Conservation (phyloP, 2,329 filamentous ascomycete species). For the Aspergillus neotritici region DNA sequence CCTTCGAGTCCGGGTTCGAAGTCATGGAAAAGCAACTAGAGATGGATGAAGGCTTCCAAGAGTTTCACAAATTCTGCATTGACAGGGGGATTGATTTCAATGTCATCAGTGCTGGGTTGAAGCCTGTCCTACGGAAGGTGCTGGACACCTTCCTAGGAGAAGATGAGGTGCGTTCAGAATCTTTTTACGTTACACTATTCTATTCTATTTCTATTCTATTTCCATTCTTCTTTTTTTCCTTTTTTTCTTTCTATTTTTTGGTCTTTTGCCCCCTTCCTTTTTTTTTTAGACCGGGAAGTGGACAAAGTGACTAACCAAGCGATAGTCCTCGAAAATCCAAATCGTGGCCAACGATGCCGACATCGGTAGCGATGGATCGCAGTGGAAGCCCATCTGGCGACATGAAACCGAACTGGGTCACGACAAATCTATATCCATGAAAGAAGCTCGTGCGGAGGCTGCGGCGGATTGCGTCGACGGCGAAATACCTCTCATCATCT, state of each 20-base stretch:
- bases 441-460: slow-evolving; percentile 54
- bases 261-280: slow-evolving; percentile 15
- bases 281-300: background rate
- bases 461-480: slow-evolving; percentile 53
- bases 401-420: slow-evolving; percentile 62
- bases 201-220: no score
- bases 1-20: slow-evolving; percentile 62
- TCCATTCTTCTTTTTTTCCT: no score
- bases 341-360: slow-evolving; percentile 64
- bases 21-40: slow-evolving; percentile 58
- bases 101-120: slow-evolving; percentile 62
- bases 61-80: slow-evolving; percentile 61
- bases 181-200: no score
- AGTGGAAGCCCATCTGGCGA: slow-evolving; percentile 63
- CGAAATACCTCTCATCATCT: slow-evolving; percentile 60
- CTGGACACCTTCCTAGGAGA: slow-evolving; percentile 62
- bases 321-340: slow-evolving; percentile 52
- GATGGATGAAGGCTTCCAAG: slow-evolving; percentile 59
- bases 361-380: slow-evolving; percentile 52
- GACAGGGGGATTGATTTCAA: slow-evolving; percentile 62
- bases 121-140: slow-evolving; percentile 57
- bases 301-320: background rate
- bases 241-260: background rate
- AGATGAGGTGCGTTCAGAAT: slow-evolving; percentile 36
- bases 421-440: slow-evolving; percentile 61